Percentiles rank a stretch among this genome's conserved stretches.
Conservation (phyloP, 495 filamentous ascomycete species). For the Massariosphaeria phaeospora region DNA sequence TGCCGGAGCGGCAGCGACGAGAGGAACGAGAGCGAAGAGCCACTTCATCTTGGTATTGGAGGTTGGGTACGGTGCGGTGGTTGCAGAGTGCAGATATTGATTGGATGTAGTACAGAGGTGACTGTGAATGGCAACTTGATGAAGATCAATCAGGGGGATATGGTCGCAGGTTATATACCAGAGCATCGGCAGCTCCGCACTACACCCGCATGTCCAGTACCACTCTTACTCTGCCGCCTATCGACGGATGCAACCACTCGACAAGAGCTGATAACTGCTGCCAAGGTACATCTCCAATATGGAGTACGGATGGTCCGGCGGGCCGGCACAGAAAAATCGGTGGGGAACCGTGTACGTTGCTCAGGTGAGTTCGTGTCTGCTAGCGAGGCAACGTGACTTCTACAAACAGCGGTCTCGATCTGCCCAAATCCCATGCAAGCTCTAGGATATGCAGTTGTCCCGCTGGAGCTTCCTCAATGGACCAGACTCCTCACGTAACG, state of each 20-base stretch:
- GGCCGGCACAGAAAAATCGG: constrained; percentile 29
- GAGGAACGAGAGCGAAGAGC: constrained; percentile 26
- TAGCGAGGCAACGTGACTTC: no score
- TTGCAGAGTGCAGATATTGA: constrained; percentile 4
- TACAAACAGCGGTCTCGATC: background rate
- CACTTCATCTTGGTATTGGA: constrained; percentile 32
- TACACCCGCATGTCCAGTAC: constrained; percentile 2
- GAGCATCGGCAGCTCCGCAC: constrained; percentile 10
- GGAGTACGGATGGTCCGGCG: constrained; percentile 30
- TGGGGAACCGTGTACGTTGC: constrained; percentile 1
- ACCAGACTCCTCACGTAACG: no score
- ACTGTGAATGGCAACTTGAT: constrained; percentile 23
- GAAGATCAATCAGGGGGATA: constrained; percentile 25
- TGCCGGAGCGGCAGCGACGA: constrained; percentile 20
- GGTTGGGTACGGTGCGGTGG: constrained; percentile 1
- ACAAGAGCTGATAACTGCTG: constrained; percentile 22
- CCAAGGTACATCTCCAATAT: constrained; percentile 26
- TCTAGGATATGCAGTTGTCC: constrained; percentile 5
- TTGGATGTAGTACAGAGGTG: constrained; percentile 1
- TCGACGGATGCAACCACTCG: constrained; percentile 8
- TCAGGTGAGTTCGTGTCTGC: constrained; percentile 31
- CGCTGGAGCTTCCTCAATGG: background rate
- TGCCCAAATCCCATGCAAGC: constrained; percentile 9
- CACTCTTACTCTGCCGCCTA: constrained; percentile 9
- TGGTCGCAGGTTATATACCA: constrained; percentile 23